Evolutionary conservation across 177 flowering plant species (phyloP).

Genomic region (Tripterygium wilfordii): DNA sequence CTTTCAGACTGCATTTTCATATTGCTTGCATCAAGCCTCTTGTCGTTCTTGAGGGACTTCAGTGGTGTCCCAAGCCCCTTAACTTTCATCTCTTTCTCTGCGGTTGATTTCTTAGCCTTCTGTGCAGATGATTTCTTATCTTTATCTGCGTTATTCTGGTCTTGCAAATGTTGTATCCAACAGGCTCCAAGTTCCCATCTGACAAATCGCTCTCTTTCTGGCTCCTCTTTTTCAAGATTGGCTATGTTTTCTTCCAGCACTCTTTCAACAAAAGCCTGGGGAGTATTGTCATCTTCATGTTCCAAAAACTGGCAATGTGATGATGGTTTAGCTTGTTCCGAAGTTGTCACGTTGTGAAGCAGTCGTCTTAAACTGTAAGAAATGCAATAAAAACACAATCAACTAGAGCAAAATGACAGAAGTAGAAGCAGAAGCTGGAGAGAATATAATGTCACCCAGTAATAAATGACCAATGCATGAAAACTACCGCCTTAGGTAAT

Average conservation of each 20-base stretch:
- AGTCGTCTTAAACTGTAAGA: conserved; percentile 77
- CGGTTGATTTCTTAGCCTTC: conserved; percentile 36
- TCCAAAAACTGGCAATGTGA: conserved; percentile 31
- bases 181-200: conserved; percentile 99
- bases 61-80: conserved; percentile 95
- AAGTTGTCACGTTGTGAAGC: conserved; percentile 52
- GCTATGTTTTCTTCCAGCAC: conserved; percentile 69
- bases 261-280: conserved; percentile 55
- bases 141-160: conserved; percentile 80
- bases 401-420: not conserved
- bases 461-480: too few species aligned
- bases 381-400: not conserved
- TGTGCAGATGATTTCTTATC: conserved; percentile 72
- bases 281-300: conserved; percentile 42
- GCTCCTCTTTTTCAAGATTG: conserved; percentile 66
- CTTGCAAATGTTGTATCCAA: conserved; percentile 98
- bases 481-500: too few species aligned
- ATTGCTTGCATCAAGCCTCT: conserved; percentile 42
- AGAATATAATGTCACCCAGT: not conserved
- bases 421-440: not conserved
- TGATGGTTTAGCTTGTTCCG: conserved; percentile 37
- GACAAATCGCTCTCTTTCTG: conserved; percentile 35
- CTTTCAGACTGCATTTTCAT: conserved; percentile 27
- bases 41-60: conserved; percentile 63
- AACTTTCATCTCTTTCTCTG: conserved; percentile 58